phyloP scores from a whole-genome alignment of 2,329 filamentous ascomycete genomes.

The Aspergillus ibericus region DNA sequence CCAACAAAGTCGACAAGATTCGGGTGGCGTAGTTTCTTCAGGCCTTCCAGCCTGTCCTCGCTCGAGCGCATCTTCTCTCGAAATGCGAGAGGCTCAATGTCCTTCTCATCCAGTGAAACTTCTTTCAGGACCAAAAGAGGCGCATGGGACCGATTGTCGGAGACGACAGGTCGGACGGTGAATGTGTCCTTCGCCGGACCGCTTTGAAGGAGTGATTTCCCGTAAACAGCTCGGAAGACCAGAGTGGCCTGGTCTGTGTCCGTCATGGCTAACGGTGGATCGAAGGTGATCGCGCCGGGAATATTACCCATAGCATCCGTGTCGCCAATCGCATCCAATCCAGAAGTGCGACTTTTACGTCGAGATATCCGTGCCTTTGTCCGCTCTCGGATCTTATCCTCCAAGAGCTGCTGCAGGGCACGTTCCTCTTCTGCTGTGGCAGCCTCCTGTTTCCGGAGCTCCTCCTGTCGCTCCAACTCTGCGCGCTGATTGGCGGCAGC shows the following conservation, averaged over 20 bases:
- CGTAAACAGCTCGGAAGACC: conserved; percentile 69
- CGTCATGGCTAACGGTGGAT: conserved; percentile 53
- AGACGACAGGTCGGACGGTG: conserved; percentile 68
- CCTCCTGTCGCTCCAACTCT: conserved; percentile 53
- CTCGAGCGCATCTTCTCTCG: conserved; percentile 75
- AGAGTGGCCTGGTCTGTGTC: conserved; percentile 64
- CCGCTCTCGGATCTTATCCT: conserved; percentile 43
- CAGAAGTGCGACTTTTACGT: conserved; percentile 40
- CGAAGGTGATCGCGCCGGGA: conserved; percentile 43
- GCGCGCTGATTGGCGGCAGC: conserved; percentile 62
- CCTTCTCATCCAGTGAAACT: conserved; percentile 58
- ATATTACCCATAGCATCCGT: conserved; percentile 34
- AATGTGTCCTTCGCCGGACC: conserved; percentile 65
- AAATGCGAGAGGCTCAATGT: conserved; percentile 62
- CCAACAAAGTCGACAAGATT: conserved; percentile 79
- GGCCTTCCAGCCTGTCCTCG: conserved; percentile 71
- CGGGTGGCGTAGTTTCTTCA: conserved; percentile 73
- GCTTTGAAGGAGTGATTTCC: conserved; percentile 65
- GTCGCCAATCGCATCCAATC: conserved; percentile 30
- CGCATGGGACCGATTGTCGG: conserved; percentile 56
- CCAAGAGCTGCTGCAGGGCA: conserved; percentile 39
- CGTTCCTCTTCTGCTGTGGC: conserved; percentile 43
- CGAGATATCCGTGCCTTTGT: conserved; percentile 39
- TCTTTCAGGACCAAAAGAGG: conserved; percentile 72
- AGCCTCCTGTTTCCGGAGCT: conserved; percentile 43